phyloP scores from a whole-genome alignment of 2,329 filamentous ascomycete species.

The Colletotrichum sublineola region DNA sequence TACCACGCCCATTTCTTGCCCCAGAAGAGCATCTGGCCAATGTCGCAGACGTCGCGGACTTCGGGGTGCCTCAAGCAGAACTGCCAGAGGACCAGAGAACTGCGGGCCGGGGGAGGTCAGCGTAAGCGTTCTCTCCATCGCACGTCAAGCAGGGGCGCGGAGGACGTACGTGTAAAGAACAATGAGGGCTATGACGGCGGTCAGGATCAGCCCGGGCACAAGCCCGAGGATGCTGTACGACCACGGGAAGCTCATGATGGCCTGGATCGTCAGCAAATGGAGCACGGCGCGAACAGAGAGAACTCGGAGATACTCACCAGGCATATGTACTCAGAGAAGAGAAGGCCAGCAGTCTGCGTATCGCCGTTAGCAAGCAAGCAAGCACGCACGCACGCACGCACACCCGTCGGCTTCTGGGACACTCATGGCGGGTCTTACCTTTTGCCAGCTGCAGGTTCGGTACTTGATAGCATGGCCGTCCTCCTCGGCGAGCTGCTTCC shows the following conservation, averaged over 20 bases:
- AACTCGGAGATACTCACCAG: conserved; percentile 33
- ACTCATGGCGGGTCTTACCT: conserved; percentile 54
- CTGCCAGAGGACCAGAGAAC: conserved; percentile 71
- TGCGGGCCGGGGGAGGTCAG: conserved; percentile 37
- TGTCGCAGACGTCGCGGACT: conserved; percentile 91
- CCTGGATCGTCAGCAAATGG: conserved; percentile 47
- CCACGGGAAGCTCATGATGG: conserved; percentile 96
- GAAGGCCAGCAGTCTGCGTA: conserved; percentile 78
- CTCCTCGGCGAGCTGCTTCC: conserved; percentile 81
- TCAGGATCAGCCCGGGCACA: conserved; percentile 86
- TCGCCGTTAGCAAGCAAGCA: conserved; percentile 48
- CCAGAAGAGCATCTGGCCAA: conserved; percentile 96
- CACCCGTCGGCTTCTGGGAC: background rate
- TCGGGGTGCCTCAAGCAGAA: conserved; percentile 93
- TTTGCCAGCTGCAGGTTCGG: conserved; percentile 93
- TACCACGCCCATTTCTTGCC: conserved; percentile 80
- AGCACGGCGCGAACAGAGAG: too few relatives aligned
- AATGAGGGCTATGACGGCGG: conserved; percentile 79
- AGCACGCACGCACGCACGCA: background rate
- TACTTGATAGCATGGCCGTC: conserved; percentile 87
- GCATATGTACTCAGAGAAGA: conserved; percentile 92
- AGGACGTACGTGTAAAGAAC: conserved; percentile 79
- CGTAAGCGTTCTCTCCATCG: background rate
- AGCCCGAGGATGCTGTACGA: conserved; percentile 90
- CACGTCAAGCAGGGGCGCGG: conserved; percentile 39